phyloP scores from a whole-genome alignment of 169 alveolate species.

The Pseudocohnilembus persalinus region DNA sequence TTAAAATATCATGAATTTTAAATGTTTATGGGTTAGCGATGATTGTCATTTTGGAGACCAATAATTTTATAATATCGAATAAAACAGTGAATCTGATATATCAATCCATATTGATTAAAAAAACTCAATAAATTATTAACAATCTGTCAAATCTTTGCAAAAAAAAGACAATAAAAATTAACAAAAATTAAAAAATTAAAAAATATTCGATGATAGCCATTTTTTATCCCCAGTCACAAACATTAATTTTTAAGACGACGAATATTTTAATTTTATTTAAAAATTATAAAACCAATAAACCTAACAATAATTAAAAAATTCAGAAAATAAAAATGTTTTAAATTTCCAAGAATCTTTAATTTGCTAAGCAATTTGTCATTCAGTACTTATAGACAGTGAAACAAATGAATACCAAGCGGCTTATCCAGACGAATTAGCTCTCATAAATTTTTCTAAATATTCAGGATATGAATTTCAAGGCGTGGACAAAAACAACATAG shows the following conservation, averaged over 20 bases:
- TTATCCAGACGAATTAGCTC: slow-evolving; percentile 84
- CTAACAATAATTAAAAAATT: too few species aligned
- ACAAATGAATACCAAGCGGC: slow-evolving; percentile 64
- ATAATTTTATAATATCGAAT: background rate
- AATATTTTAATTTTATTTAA: too few species aligned
- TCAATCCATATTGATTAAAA: too few species aligned
- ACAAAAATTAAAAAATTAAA: too few species aligned
- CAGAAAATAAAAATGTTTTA: background rate
- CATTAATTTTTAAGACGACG: too few species aligned
- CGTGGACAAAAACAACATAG: slow-evolving; percentile 36
- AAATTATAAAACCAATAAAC: too few species aligned
- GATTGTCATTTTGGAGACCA: slow-evolving; percentile 40
- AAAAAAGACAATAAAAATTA: too few species aligned
- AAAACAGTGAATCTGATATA: too few species aligned
- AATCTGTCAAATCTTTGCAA: too few species aligned
- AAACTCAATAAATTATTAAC: too few species aligned
- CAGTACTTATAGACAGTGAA: slow-evolving; percentile 57
- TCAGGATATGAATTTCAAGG: slow-evolving; percentile 57
- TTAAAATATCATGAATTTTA: slow-evolving; percentile 66
- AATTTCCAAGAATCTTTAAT: background rate
- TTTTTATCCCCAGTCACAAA: too few species aligned
- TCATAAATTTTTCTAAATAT: slow-evolving; percentile 67
- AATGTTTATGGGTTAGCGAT: slow-evolving; percentile 50
- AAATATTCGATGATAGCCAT: too few species aligned
- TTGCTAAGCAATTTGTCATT: slow-evolving; percentile 59